A percentile compares a stretch with the other conserved stretches of the same genome.
Conservation (phyloP, 495 filamentous ascomycete species). For the Penicillium herquei region DNA sequence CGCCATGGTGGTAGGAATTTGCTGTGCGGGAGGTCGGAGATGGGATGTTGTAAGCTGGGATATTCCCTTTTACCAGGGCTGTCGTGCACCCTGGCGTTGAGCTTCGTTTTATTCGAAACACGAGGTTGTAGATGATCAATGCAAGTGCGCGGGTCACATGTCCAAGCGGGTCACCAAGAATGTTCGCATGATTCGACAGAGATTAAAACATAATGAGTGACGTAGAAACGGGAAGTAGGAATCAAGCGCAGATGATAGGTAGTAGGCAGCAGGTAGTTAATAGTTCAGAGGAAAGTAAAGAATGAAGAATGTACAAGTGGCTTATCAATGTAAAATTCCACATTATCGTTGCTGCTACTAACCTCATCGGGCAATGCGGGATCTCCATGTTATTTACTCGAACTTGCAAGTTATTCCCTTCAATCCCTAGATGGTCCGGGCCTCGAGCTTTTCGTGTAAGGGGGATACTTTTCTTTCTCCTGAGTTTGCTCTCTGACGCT, state of each 20-base stretch:
- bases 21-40: not conserved
- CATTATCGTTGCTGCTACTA: slow-evolving; percentile 8
- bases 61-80: not conserved
- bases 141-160: slow-evolving; percentile 36
- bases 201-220: not conserved
- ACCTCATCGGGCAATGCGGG: slow-evolving; percentile 28
- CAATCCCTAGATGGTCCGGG: not conserved
- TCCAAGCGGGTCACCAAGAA: slow-evolving; percentile 11
- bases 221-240: too few species aligned
- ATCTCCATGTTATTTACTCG: slow-evolving; percentile 20
- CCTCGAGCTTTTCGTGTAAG: not conserved
- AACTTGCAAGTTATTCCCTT: not conserved
- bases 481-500: not conserved
- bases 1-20: slow-evolving; percentile 26
- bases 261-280: too few species aligned
- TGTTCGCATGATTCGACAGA: not conserved
- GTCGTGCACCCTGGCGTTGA: slow-evolving; percentile 1
- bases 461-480: not conserved
- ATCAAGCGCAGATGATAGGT: too few species aligned
- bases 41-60: not conserved
- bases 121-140: slow-evolving; percentile 18
- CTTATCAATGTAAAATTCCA: not conserved
- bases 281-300: not conserved
- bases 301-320: not conserved
- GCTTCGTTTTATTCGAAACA: slow-evolving; percentile 15